Evolutionary conservation across 2,329 filamentous ascomycete species (phyloP).

Genomic region (Ustilaginoidea virens): DNA sequence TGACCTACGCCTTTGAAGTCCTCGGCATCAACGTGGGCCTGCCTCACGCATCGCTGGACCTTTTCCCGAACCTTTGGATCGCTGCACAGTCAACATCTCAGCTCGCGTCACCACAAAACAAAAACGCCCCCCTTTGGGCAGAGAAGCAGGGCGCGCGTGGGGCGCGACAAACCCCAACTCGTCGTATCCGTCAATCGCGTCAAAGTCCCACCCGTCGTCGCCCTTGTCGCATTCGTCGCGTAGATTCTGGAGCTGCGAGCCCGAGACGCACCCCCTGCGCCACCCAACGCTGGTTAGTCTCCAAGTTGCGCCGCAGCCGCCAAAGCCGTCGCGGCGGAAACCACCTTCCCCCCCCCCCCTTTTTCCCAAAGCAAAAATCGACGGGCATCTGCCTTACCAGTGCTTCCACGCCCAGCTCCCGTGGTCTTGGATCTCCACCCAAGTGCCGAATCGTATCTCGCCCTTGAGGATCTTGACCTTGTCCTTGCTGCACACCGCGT

Average conservation of each 20-base stretch:
- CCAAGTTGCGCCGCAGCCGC: slow-evolving; percentile 45
- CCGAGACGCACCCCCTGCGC: slow-evolving; percentile 75
- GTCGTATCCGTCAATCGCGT: slow-evolving; percentile 66
- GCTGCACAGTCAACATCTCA: slow-evolving; percentile 17
- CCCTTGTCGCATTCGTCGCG: slow-evolving; percentile 36
- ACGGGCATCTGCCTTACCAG: slow-evolving; percentile 46
- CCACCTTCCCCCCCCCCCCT: slow-evolving; percentile 91
- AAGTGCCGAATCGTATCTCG: slow-evolving; percentile 60
- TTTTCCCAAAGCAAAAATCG: background rate
- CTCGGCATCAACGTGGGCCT: slow-evolving; percentile 69
- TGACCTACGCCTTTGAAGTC: slow-evolving; percentile 86
- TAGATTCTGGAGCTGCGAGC: slow-evolving; percentile 52
- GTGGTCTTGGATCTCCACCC: slow-evolving; percentile 47
- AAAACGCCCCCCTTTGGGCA: background rate
- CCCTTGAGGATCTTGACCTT: slow-evolving; percentile 62
- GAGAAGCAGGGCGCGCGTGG: background rate
- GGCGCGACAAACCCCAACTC: slow-evolving; percentile 36
- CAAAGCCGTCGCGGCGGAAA: slow-evolving; percentile 60
- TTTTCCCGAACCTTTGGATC: slow-evolving; percentile 55
- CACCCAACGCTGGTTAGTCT: too few species aligned
- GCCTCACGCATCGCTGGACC: slow-evolving; percentile 52
- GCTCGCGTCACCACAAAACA: too few species aligned
- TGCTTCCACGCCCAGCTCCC: slow-evolving; percentile 68
- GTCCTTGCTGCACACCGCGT: slow-evolving; percentile 55
- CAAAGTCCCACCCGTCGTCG: slow-evolving; percentile 39